Evolutionary conservation across 1,284 basidiomycete genomes (phyloP), one percentile per base, ranked within the genome.

Genomic region (Sanguinoderma infundibulare): DNA sequence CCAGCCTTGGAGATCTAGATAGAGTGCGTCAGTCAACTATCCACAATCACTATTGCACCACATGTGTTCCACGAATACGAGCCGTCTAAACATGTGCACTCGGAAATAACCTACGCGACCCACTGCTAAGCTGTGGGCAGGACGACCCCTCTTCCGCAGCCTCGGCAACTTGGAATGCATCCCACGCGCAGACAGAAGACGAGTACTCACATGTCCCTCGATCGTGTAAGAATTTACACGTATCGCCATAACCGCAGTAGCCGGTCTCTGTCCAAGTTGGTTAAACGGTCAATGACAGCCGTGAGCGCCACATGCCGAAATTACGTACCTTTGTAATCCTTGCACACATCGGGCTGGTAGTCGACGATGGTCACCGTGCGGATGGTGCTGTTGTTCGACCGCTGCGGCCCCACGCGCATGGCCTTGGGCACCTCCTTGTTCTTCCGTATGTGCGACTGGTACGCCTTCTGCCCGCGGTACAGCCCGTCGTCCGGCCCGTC

Each of bases 321-420:
- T 17, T 38, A 80, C 85, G 61, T 66, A 93, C 93, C 94, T 87
- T 98, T 98, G 79, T 99, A 99, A 77, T 98, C 96, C 77, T 99
- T 99, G 79, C 98, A 99, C 22, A 98, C 94, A 72, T 98, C 97
- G 3, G 98, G 97, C 78, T 99, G 98, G 78, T 98, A 99, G 80
- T 99, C 98, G 53, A 95, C 86, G 59, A 98, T 89, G 0, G 97
- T 98, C 57, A 98, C 96, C 1, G 94, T 96, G 59, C 95, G 86
- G 67, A 99, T 96, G 61, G 97, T 98, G 70, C 81, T 91, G 8
- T 87, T 86, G 47, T 83, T 90, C 61, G 81, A 80, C 58, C 91
- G 79, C 72, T 96, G 93, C 46, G 95, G 95, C 1, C 94, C 95
- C 6, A 94, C 86, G 51, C 93, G 86, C 91, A 96, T 94, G 49